These are phyloP conservation scores for Sporisorium reilianum DNA, from an alignment of 1,284 basidiomycete species.

Conservation along the genomic window DNA sequence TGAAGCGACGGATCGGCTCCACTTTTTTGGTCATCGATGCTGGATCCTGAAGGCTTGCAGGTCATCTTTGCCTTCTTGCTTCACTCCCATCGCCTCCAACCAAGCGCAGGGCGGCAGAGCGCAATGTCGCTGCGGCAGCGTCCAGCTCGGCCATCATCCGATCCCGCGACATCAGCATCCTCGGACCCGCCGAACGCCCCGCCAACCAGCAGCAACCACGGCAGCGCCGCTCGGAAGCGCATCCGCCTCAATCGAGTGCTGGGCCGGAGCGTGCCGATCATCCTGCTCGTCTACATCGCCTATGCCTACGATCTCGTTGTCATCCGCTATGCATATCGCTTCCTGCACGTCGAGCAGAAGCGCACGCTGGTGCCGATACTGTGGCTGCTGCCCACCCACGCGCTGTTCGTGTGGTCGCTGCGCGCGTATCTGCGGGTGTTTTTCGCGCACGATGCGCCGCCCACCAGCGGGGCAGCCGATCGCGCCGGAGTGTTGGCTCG, in stretches of 20 bases:
- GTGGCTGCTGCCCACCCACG: slow-evolving; percentile 31
- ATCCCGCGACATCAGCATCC: slow-evolving; percentile 1
- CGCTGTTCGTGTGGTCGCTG: slow-evolving; percentile 27
- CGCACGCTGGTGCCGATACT: slow-evolving; percentile 6
- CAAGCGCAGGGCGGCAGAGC: neutral
- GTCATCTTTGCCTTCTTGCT: neutral
- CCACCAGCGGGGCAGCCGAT: too few relatives aligned
- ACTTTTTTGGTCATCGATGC: slow-evolving; percentile 10
- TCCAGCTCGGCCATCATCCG: neutral
- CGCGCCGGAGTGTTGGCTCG: too few relatives aligned
- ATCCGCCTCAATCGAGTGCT: slow-evolving; percentile 43
- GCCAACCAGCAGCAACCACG: neutral
- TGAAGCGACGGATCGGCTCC: slow-evolving; percentile 25
- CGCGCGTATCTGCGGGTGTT: slow-evolving; percentile 38
- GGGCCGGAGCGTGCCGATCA: slow-evolving; percentile 43
- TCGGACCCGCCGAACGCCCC: slow-evolving; percentile 8
- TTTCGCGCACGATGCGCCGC: slow-evolving; percentile 24
- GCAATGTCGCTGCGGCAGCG: slow-evolving; percentile 38
- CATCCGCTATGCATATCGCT: slow-evolving; percentile 22
- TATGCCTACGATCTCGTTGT: slow-evolving; percentile 40
- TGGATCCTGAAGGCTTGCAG: slow-evolving; percentile 15
- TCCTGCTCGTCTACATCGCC: slow-evolving; percentile 38
- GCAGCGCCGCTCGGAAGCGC: slow-evolving; percentile 10
- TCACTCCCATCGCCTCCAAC: neutral
- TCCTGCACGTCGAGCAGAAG: slow-evolving; percentile 16